Evolutionary conservation across 768 basidiomycete species (phyloP), one percentile per base, ranked within the genome.

Genomic region (Neoboletus magnificus): DNA sequence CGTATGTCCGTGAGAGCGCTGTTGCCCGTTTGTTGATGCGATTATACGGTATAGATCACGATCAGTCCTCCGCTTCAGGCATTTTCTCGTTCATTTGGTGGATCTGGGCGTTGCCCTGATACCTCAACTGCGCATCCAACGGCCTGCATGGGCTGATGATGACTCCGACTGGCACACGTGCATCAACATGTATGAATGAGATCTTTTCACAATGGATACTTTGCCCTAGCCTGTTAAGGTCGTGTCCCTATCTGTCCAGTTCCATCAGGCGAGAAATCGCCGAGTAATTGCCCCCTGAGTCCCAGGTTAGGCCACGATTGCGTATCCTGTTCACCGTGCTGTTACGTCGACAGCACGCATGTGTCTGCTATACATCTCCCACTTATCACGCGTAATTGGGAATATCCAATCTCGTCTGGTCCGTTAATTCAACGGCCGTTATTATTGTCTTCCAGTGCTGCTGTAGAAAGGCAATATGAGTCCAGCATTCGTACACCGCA

Each of bases 291-390:
- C 12, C 56, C 60, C 66, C 66, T 59, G 58, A 56, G 58, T 58
- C 48, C 62, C 54, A 40, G 45, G 57, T 59, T 48, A 46, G 56
- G 30, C 47, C 50, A 54, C 39, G 25, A 32, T 57, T 35, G 43
- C 39, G 42, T 45, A 16, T 49, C 51, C 42, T 50, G 54, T 47
- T 41, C 33, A 48, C 51, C 35, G 52, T 54, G 37, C 22, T 57
- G 50, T 68, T 71, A 71, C 70, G 67, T 68, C 62, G 67, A 55
- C 64, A 35, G 42, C 59, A 45, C 22, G 55, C 69, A 56, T 65
- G 27, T 27, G 27, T 27, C 27, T 27, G 27, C 27, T 27, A 27
- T 27, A 27, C 37, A 35, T 15, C 48, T 52, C 45, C 52, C 52
- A 59, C 53, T 51, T 48, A 39, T 59, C 48, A 59, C 49, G 55